Base-by-base conservation (phyloP, 257 asterid species). In the Euphrasia confusa region DNA sequence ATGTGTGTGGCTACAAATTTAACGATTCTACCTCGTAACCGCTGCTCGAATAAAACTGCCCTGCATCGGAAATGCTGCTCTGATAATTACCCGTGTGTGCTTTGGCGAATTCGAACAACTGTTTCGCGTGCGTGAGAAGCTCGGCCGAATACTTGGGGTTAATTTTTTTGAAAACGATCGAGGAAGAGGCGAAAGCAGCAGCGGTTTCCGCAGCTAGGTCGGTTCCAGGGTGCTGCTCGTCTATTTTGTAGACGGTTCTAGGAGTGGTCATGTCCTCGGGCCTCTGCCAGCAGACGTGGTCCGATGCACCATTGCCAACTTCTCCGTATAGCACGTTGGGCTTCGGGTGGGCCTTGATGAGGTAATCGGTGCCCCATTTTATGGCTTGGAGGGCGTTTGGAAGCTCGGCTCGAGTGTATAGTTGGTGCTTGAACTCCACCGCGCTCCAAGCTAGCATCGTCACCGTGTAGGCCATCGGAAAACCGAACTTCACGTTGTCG, bases 201-300 rank as follows among this genome's bases (percentile, higher is more conserved):
- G 96, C 88, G 0, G 95, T 70, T 61, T 85, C 96, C 0, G 77
- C 92, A 4, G 95, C 90, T 1, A 83, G 80, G 56, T 88, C 96
- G 3, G 95, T 40, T 3, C 96, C 96, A 0, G 95, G 95, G 17
- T 77, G 74, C 1, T 77, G 71, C 12, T 53, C 58, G 58, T 83
- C 79, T 2, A 83, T 71, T 66, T 17, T 60, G 59, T 75, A 86
- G 4, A 45, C 69, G 1, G 47, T 55, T 30, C 95, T 67, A 0
- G 83, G 73, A 0, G 87, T 81, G 6, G 90, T 70, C 90, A 86
- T 86, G 53, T 86, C 95, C 54, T 86, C 95, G 6, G 95, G 86
- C 61, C 90, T 73, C 58, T 73, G 72, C 95, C 90, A 86, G 42
- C 95, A 86, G 0, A 30, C 18, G 30, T 86, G 90, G 56, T 86